Evolutionary conservation across 805 yeast genomes (phyloP).

Genomic region (Ogataea trehaloabstinens): DNA sequence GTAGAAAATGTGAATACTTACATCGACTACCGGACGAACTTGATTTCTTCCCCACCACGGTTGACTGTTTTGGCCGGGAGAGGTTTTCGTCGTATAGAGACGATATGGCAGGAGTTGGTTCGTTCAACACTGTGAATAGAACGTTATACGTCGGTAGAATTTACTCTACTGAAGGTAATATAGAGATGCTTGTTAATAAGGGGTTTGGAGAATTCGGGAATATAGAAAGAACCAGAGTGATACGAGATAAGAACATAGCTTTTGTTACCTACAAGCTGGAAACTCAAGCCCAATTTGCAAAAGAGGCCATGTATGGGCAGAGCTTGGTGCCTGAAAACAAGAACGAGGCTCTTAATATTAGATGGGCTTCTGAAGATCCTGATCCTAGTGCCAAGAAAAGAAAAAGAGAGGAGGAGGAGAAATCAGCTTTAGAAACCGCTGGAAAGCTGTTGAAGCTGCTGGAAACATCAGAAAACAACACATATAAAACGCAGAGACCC

Average conservation of each 20-base stretch:
- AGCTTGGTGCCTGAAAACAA: conserved; percentile 48
- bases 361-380: conserved; percentile 93
- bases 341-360: conserved; percentile 62
- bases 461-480: conserved; percentile 26
- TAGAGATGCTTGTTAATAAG: conserved; percentile 39
- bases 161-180: conserved; percentile 36
- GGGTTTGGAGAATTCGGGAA: conserved; percentile 77
- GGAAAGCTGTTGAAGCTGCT: conserved; percentile 37
- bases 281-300: conserved; percentile 86
- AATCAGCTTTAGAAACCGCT: conserved; percentile 54
- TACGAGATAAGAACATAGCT: conserved; percentile 65
- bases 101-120: conserved; percentile 94
- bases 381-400: conserved; percentile 60
- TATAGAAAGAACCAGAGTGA: conserved; percentile 61
- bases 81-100: conserved; percentile 78
- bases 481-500: conserved; percentile 19
- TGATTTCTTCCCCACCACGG: conserved; percentile 60
- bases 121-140: conserved; percentile 63
- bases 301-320: conserved; percentile 91
- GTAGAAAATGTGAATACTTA: conserved; percentile 69
- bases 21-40: conserved; percentile 70
- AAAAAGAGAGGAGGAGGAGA: conserved; percentile 49
- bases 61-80: conserved; percentile 93
- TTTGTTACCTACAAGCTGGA: conserved; percentile 72
- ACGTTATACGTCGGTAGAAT: conserved; percentile 75